Evolutionary conservation across 1,139 yeast species (phyloP), one percentile per base, ranked within the genome.

Genomic region (Blastobotrys capitulatus): DNA sequence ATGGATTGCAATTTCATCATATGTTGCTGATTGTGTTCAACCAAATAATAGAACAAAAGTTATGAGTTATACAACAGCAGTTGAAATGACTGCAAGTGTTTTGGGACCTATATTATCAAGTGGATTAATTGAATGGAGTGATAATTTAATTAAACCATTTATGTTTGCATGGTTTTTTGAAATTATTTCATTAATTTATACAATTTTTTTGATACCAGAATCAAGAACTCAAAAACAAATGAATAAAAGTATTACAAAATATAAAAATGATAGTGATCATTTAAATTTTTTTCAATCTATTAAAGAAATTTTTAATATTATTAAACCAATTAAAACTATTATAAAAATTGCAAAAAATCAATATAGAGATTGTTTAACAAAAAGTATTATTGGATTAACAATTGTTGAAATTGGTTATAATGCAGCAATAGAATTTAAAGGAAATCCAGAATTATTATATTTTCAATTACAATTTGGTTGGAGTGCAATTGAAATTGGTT

Each of bases 391-490:
- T 13, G 37, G 26, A 2, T 37, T 44, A n/a, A 37, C 42, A 13
- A 26, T 38, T 13, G 20, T 29, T 19, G 47, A 44, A 16, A 31
- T 36, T 29, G 31, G 31, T 18, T 38, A 37, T 18, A 20, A 13
- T 22, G 27, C 34, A 4, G 47, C 38, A 2, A 37, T 8, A 3
- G 26, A 44, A 13, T 26, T 44, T 18, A 26, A 38, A 29, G 26
- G 20, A 2, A 22, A 15, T 15, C 42, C 42, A 3, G 18, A 32
- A 27, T 27, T 31, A 19, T 15, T 44, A 20, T 44, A 44, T 16
- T 44, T 44, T 38, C 47, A 44, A 26, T 38, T 37, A 42, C 26
- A 44, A 31, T 38, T 27, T 38, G 38, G 38, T 16, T 44, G 47
- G 47, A 19, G 26, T 16, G 42, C 38, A 13, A 31, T 44, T 15